Conservation (phyloP, 345 rosid genomes). For the Eucalyptus urophylla region DNA sequence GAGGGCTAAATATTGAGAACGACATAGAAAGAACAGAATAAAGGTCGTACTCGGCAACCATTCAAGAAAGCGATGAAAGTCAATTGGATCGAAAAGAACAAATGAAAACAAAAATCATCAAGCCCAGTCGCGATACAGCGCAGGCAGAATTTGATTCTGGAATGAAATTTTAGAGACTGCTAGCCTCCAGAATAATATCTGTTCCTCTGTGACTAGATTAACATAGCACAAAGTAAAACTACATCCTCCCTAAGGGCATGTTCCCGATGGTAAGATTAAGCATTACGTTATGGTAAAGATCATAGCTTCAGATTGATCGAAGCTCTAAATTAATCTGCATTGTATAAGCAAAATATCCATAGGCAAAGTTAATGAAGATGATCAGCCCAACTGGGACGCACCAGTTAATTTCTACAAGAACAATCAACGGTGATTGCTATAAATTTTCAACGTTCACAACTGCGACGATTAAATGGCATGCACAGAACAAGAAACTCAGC, state of each 20-base stretch:
- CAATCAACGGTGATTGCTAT: neutral
- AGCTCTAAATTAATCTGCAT: neutral
- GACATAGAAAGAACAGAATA: neutral
- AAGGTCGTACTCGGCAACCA: neutral
- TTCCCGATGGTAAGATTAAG: neutral
- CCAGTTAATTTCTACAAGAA: neutral
- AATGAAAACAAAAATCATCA: neutral
- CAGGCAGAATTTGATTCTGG: neutral
- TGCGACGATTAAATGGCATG: neutral
- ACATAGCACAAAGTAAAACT: neutral
- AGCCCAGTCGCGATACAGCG: neutral
- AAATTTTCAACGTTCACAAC: neutral
- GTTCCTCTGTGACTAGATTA: neutral
- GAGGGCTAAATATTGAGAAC: neutral
- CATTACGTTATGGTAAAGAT: neutral
- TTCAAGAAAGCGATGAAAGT: neutral
- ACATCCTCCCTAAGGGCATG: neutral
- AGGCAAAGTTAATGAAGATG: neutral
- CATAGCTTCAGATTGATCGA: neutral
- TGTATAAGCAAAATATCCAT: neutral
- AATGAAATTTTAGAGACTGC: neutral
- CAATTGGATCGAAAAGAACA: neutral
- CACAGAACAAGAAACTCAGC: neutral
- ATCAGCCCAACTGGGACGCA: neutral
- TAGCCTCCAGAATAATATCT: neutral